Base-by-base conservation (phyloP, 768 basidiomycete genomes). In the Rhizopogon sp. region DNA sequence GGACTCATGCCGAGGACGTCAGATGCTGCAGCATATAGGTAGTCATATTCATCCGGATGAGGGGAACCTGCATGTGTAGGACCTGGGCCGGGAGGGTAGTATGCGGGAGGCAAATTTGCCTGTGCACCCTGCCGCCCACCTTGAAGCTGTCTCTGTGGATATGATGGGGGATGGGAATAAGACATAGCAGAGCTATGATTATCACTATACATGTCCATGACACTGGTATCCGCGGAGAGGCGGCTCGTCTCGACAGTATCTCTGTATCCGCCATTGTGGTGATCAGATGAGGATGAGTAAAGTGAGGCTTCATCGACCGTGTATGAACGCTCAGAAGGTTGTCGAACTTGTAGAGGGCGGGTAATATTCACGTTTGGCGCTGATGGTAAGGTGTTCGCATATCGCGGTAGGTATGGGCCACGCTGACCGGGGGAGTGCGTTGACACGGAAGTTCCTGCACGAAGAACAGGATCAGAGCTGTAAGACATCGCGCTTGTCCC, bases 1-100 rank as follows among this genome's bases (percentile, higher is more conserved):
- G 82, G 87, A 0, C 79, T 83, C 81, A 89, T 84, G 14, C 90
- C 90, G 14, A 93, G 77, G 8, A 91, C 86, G 66, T 87, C 82
- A 8, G 90, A 89, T 8, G 90, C 90, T 13, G 89, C 90, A 9
- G 80, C 79, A 66, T 89, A 87, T 11, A 90, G 69, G 39, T 78
- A 73, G 64, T 84, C 81, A 60, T 81, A 83, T 52, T 79, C 77
- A 33, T 68, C 69, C 14, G 68, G 65, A 49, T 58, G 70, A 9
- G 73, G 62, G 56, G 67, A 57, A 13, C 59, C 55, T 39, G 54
- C 58, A 17, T 55, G 58, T 3, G 56, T 29, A n/a, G 47, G 25
- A 13, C 50, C 37, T 31, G 33, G 50, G 5, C n/a, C 53, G 25
- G 53, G 1, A 42, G 52, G 62, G 33, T 58, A 64, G 25, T 68